Base-by-base conservation (phyloP, 495 filamentous ascomycete species). In the Aspergillus steynii region DNA sequence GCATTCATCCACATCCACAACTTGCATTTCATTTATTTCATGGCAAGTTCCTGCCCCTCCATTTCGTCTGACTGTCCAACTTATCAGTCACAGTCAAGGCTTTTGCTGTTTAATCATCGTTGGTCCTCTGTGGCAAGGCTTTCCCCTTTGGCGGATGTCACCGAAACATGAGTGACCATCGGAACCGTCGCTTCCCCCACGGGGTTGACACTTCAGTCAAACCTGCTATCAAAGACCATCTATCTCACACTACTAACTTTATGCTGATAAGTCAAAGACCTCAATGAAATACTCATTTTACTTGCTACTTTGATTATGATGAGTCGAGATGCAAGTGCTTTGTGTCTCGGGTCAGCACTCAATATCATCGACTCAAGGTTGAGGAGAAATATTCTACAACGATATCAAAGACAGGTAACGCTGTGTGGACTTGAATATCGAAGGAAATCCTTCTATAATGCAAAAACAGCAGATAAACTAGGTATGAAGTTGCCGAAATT, bases 371-470 rank as follows among this genome's bases (percentile, higher is more conserved):
- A 48, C 14, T 27, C 5, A 42, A 48, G 49, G 52, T 47, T 32
- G 46, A 25, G 27, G 31, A 54, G 28, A 60, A 29, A 50, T 32
- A 61, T 61, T 29, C 31, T 57, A 56, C 57, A 56, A 27, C 46
- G 34, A 53, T 53, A 53, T 50, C 25, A 49, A 25, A 34, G 55
- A 50, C 42, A 56, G 47, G 10, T 42, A 31, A 29, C 48, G 28
- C 28, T 49, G 28, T 32, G 58, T 51, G 49, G 26, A 31, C n/a
- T 53, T 47, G 34, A 10, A 37, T 37, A 5, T 25, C 25, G 37
- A 49, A 54, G 45, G 50, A 31, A 49, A 51, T 10, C 50, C 46
- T 47, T 68, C 62, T 68, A 65, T 68, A 55, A 61, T 63, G 58
- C 55, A 63, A 61, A 54, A 63, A 59, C 49, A 60, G 55, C 55